Percentiles rank a stretch among this genome's conserved stretches.
phyloP scores from a whole-genome alignment of 345 rosid species.

The Ceriops tagal region DNA sequence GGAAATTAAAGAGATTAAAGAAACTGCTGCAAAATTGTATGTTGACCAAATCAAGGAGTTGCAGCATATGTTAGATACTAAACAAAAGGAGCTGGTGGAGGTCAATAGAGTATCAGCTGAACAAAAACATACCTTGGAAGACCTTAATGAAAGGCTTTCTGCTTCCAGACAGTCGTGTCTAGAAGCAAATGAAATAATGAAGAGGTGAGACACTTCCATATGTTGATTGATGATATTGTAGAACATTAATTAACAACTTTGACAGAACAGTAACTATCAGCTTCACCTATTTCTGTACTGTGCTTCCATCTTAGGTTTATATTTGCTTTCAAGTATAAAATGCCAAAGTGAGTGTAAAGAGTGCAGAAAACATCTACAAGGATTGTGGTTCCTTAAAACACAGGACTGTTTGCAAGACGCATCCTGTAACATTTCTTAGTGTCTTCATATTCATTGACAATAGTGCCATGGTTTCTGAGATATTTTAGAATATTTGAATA shows the following conservation, averaged over 20 bases:
- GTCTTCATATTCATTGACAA: no score
- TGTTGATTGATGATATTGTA: not conserved
- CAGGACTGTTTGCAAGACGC: no score
- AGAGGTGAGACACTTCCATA: slow-evolving; percentile 42
- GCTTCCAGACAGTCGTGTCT: slow-evolving; percentile 75
- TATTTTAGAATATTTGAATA: not conserved
- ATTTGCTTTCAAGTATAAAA: no score
- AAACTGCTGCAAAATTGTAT: slow-evolving; percentile 49
- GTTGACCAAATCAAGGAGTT: slow-evolving; percentile 51
- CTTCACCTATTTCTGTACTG: no score
- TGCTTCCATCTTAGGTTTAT: no score
- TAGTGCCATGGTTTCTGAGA: not conserved
- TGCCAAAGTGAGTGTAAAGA: no score
- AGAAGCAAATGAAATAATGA: slow-evolving; percentile 82
- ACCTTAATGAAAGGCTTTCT: slow-evolving; percentile 69
- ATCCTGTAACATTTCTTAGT: no score
- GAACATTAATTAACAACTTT: no score
- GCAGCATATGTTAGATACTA: slow-evolving; percentile 43
- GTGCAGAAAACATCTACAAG: no score
- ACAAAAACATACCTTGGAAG: slow-evolving; percentile 73
- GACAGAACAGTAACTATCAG: no score
- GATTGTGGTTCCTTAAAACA: no score
- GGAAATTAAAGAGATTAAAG: slow-evolving; percentile 70
- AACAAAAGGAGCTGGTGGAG: slow-evolving; percentile 58
- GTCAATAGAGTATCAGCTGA: slow-evolving; percentile 59